Conservation (phyloP, 2,329 filamentous ascomycete species). For the Botrytis paeoniae region DNA sequence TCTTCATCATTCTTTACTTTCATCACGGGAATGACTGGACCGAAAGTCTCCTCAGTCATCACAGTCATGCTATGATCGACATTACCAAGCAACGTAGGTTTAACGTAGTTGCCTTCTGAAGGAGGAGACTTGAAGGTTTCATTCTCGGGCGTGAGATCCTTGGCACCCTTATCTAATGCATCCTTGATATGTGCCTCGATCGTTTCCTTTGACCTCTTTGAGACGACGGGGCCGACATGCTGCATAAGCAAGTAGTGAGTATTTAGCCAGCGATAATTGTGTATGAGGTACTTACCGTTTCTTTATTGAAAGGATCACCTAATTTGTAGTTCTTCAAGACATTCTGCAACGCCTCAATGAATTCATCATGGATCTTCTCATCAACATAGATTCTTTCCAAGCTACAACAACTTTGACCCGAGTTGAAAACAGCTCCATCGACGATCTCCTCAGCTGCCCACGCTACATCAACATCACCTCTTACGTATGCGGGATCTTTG, state of each 20-base stretch:
- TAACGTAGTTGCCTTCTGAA: conserved; percentile 81
- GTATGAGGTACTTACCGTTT: conserved; percentile 46
- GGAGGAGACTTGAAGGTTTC: conserved; percentile 70
- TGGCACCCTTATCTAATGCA: conserved; percentile 78
- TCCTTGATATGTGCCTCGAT: conserved; percentile 80
- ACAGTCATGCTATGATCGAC: conserved; percentile 81
- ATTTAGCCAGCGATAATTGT: conserved; percentile 8
- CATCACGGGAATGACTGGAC: conserved; percentile 87
- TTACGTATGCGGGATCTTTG: conserved; percentile 90
- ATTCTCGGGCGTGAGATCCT: conserved; percentile 80
- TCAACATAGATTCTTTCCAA: conserved; percentile 91
- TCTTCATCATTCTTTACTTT: conserved; percentile 79
- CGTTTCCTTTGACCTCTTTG: conserved; percentile 69
- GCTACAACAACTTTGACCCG: conserved; percentile 95
- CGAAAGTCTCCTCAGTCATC: conserved; percentile 95
- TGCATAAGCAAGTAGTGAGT: conserved; percentile 14
- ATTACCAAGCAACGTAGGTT: conserved; percentile 75
- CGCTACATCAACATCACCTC: conserved; percentile 78
- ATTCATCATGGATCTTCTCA: conserved; percentile 77
- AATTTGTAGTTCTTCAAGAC: conserved; percentile 80
- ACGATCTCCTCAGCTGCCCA: conserved; percentile 96
- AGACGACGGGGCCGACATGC: conserved; percentile 85
- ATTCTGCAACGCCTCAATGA: conserved; percentile 74
- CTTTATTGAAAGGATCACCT: conserved; percentile 78
- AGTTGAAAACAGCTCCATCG: conserved; percentile 95